Evolutionary conservation across 371 early-diverging fungal species (phyloP), one percentile per base, ranked within the genome.

Genomic region (Saksenaea oblongispora): DNA sequence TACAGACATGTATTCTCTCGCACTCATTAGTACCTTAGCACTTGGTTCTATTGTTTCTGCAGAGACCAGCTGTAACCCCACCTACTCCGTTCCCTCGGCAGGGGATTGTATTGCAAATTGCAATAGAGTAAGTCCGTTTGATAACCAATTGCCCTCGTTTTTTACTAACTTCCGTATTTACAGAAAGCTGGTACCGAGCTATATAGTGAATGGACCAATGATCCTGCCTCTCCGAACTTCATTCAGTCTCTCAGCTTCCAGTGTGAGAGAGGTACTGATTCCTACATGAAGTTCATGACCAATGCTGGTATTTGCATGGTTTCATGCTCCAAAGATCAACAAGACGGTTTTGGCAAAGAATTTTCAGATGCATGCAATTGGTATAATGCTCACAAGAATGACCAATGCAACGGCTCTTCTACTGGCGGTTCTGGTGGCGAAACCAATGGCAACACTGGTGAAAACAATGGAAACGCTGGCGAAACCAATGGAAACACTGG

Each of bases 271-370:
- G 69, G 67, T 7, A 67, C 73, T 5, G 53, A 62, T n/a, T 63
- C 73, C 28, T 73, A 73, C 54, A 56, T 37, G 0, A 31, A 65
- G 13, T 78, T 71, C 61, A 75, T 75, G 75, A 75, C 72, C 27
- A n/a, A 65, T 14, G 71, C 73, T 26, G 75, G 79, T 22, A 67
- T 65, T 22, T 78, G 79, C 59, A 67, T 69, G 71, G 64, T 65
- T 61, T 61, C 55, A 0, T 78, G 79, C 57, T 58, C 69, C 18
- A 11, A 37, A 4, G 51, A 35, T 14, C 72, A 78, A 18, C 72
- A 66, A 28, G 58, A 67, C 24, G 65, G 58, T 5, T 78, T 65
- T 59, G 59, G 18, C 0, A 62, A 64, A 37, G 64, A 71, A 59
- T 71, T 51, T 62, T 27, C 37, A 35, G 54, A 64, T 54, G 61